Evolutionary conservation across 768 basidiomycete genomes (phyloP).

Genomic region (Trametes gibbosa): DNA sequence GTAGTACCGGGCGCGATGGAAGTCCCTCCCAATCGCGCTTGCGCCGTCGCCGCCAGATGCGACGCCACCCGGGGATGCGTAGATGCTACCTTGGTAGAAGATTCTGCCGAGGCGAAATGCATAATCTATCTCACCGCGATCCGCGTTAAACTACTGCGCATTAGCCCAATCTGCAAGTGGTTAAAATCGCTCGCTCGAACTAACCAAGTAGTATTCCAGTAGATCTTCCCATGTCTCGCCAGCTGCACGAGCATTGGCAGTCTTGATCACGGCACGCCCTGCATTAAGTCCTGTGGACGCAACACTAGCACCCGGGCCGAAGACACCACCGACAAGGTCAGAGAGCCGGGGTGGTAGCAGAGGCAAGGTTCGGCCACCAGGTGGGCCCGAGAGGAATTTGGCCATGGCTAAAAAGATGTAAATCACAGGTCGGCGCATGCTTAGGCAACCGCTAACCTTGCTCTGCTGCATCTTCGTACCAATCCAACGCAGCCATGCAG

Average conservation of each 20-base stretch:
- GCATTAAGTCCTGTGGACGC: slow-evolving; percentile 81
- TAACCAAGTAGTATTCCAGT: slow-evolving; percentile 84
- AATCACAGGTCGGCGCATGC: neutral
- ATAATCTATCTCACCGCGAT: slow-evolving; percentile 85
- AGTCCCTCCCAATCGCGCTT: slow-evolving; percentile 82
- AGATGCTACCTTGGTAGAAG: slow-evolving; percentile 94
- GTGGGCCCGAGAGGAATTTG: slow-evolving; percentile 80
- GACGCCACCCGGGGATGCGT: slow-evolving; percentile 73
- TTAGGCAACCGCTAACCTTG: slow-evolving; percentile 47
- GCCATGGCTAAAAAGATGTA: slow-evolving; percentile 58
- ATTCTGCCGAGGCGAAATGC: slow-evolving; percentile 93
- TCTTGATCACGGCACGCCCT: slow-evolving; percentile 75
- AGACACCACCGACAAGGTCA: slow-evolving; percentile 90
- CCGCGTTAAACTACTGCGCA: slow-evolving; percentile 79
- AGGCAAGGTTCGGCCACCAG: slow-evolving; percentile 85
- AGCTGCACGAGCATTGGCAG: slow-evolving; percentile 76
- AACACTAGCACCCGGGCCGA: slow-evolving; percentile 91
- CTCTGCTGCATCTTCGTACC: slow-evolving; percentile 90
- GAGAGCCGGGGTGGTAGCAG: slow-evolving; percentile 80
- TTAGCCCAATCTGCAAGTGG: slow-evolving; percentile 7
- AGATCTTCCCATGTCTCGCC: slow-evolving; percentile 95
- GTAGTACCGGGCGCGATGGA: slow-evolving; percentile 71
- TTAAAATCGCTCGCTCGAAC: neutral
- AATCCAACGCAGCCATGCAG: slow-evolving; percentile 78
- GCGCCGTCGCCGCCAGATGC: slow-evolving; percentile 91